Conservation (phyloP, 176 grass and related monocot genomes). For the Hordeum marinum region DNA sequence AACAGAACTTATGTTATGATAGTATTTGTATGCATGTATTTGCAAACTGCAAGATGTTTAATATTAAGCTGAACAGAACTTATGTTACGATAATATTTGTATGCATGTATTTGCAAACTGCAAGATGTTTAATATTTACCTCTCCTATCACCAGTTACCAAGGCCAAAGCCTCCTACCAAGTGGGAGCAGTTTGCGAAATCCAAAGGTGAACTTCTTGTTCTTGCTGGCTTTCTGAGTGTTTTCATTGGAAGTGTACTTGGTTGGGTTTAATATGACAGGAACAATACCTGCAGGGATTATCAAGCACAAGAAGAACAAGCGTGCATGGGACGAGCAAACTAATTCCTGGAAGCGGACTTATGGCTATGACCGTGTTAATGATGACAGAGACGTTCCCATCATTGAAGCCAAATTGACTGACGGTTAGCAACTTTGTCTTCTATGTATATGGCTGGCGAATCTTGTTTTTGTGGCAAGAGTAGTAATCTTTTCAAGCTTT, state of each 20-base stretch:
- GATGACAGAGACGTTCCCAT: slow-evolving; percentile 90
- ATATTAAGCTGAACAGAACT: neutral
- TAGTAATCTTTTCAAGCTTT: neutral
- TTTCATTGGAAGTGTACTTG: neutral
- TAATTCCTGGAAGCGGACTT: slow-evolving; percentile 68
- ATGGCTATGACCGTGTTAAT: slow-evolving; percentile 93
- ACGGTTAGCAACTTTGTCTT: slow-evolving; percentile 40
- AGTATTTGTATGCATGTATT: neutral
- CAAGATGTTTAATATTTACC: neutral
- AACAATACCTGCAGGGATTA: slow-evolving; percentile 50
- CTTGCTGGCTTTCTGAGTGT: neutral
- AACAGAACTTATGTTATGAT: neutral
- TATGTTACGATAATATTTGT: neutral
- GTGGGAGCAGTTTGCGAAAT: slow-evolving; percentile 81
- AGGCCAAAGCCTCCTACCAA: slow-evolving; percentile 87
- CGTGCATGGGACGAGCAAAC: slow-evolving; percentile 84
- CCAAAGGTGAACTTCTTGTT: slow-evolving; percentile 46
- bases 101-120: neutral
- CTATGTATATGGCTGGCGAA: neutral
- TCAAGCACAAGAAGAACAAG: slow-evolving; percentile 76
- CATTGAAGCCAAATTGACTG: slow-evolving; percentile 70
- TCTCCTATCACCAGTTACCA: slow-evolving; percentile 48
- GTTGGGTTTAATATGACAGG: neutral
- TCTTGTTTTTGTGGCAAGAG: neutral
- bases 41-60: no score